Conservation (phyloP, 140 eudicot species). For the Senecio squalidus region DNA sequence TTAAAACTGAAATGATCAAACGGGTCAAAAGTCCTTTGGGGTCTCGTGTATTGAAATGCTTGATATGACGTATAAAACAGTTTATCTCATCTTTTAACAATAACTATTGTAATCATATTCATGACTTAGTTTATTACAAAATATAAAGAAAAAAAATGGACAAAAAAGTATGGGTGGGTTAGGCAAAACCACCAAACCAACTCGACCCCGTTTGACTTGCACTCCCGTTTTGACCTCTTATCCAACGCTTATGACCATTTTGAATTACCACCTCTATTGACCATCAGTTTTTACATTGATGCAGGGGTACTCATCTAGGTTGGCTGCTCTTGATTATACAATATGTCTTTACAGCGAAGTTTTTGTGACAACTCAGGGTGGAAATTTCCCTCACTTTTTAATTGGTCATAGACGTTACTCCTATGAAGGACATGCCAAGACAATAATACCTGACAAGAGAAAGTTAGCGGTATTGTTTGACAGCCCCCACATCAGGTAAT, state of each 20-base stretch:
- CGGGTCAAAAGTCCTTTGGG: no score
- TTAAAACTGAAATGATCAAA: background rate
- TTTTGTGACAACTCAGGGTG: slow-evolving; percentile 94
- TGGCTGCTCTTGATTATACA: slow-evolving; percentile 99
- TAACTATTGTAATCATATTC: background rate
- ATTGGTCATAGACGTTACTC: slow-evolving; percentile 90
- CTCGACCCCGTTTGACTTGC: no score
- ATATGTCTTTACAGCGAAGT: slow-evolving; percentile 95
- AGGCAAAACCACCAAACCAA: background rate
- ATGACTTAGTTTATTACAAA: background rate
- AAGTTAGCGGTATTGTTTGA: slow-evolving; percentile 77
- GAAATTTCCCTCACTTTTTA: slow-evolving; percentile 95
- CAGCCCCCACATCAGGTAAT: slow-evolving; percentile 76
- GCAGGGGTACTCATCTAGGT: slow-evolving; percentile 92
- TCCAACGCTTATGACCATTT: background rate
- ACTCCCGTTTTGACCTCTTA: background rate
- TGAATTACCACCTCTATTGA: background rate
- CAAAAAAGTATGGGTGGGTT: background rate
- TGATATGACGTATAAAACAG: no score
- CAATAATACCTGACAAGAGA: slow-evolving; percentile 91
- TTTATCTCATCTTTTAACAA: no score
- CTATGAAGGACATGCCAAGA: slow-evolving; percentile 90
- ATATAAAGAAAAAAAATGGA: background rate
- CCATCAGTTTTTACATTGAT: slow-evolving; percentile 1
- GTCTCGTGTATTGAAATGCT: no score